A percentile compares a stretch with the other conserved stretches of the same genome.
Evolutionary conservation across 2,329 filamentous ascomycete species (phyloP).

Genomic region (Macrophomina phaseolina): DNA sequence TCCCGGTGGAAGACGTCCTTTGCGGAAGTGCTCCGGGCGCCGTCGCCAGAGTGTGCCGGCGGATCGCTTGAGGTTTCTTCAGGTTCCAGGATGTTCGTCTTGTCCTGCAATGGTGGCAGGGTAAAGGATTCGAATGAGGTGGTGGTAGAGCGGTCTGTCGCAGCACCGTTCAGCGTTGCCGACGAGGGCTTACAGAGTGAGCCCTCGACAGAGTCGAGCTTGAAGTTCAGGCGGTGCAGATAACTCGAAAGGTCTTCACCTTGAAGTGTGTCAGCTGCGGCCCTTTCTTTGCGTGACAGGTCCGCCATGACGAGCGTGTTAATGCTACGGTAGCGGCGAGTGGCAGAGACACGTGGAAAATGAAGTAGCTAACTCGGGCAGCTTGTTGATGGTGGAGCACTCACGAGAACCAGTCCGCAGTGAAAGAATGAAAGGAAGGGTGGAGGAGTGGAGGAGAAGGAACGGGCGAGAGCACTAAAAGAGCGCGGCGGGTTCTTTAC

Average conservation of each 20-base stretch:
- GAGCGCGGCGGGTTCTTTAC: background rate
- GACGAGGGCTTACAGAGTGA: background rate
- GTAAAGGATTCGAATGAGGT: background rate
- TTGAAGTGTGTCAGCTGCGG: constrained; percentile 1
- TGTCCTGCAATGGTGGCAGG: background rate
- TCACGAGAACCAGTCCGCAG: background rate
- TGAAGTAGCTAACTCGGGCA: background rate
- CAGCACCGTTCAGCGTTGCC: background rate
- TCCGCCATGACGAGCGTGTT: background rate
- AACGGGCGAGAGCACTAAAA: background rate
- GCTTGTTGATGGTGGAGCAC: background rate
- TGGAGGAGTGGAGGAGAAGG: background rate
- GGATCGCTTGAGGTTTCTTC: background rate
- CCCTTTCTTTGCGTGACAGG: background rate
- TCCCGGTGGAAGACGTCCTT: background rate
- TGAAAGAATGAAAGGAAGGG: background rate
- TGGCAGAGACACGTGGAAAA: background rate
- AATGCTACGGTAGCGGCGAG: no score
- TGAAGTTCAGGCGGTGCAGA: constrained; percentile 24
- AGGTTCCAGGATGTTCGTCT: background rate
- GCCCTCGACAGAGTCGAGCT: background rate
- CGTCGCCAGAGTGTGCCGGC: background rate
- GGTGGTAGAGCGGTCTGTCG: background rate
- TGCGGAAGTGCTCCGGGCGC: background rate
- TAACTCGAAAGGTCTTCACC: constrained; percentile 14